Base-by-base conservation (phyloP, 1,284 basidiomycete genomes). In the Melampsora abietis-canadensis region DNA sequence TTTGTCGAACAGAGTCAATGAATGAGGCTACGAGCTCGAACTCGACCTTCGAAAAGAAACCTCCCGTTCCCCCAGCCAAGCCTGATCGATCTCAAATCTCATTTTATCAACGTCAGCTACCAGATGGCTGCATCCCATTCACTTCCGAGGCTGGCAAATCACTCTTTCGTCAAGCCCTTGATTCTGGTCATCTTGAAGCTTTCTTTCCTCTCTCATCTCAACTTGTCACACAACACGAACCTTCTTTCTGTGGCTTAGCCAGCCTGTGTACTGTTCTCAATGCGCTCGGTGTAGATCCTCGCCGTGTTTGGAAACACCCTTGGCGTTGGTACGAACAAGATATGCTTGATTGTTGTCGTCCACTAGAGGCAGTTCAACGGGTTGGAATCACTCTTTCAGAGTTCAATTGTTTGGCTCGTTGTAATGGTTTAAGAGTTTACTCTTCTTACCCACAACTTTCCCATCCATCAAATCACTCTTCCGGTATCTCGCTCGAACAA, bases 321-420 rank as follows among this genome's bases (percentile, higher is more conserved):
- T 80, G 79, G 79, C 37, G 78, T 31, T 79, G 74, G 68, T 80
- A 77, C 62, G 77, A 77, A 30, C 78, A 80, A 48, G 77, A 78
- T 68, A 77, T 79, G 78, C 76, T 78, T 24, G 78, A 79, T 72
- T 80, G 79, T 74, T 80, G 79, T 51, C 77, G 79, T 6, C 76
- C 79, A 1, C 65, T 80, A 5, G 62, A 57, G 4, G 76, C 76
- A 31, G 76, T 80, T 57, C 77, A 76, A 17, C 19, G 70, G 10
- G 76, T 76, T 48, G 79, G 79, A 24, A 66, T 80, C 60, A 79
- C 79, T 24, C 59, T 80, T 0, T 46, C 78, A 44, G 79, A 80
- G 21, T 80, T 80, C 68, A 73, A 76, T 61, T 80, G 79, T 66
- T 76, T 80, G 48, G 77, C 79, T 15, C 69, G 76, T 10, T 80